A percentile compares a stretch with the other conserved stretches of the same genome.
These are phyloP conservation scores for Sisymbrium irio DNA, from an alignment of 345 rosid species.

Conservation along the genomic window DNA sequence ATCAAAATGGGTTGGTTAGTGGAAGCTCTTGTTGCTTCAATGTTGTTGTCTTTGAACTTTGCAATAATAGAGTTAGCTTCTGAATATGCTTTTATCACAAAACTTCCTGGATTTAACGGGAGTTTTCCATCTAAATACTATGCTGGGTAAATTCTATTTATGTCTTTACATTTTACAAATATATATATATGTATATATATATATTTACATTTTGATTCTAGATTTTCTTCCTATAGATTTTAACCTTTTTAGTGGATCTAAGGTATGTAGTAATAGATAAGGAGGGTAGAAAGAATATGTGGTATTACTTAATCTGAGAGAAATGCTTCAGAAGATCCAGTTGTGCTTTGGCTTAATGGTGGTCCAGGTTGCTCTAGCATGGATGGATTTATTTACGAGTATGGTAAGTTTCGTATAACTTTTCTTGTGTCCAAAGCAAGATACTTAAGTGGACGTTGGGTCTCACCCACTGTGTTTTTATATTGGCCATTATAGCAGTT, in stretches of 20 bases:
- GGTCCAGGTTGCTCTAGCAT: conserved; percentile 98
- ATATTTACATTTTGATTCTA: neutral
- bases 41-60: conserved; percentile 15
- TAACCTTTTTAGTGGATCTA: neutral
- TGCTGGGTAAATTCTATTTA: conserved; percentile 50
- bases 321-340: conserved; percentile 63
- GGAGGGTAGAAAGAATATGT: conserved; percentile 49
- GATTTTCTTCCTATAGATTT: neutral
- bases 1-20: conserved; percentile 20
- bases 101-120: conserved; percentile 66
- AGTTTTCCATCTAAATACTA: conserved; percentile 74
- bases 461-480: no score
- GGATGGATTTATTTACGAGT: conserved; percentile 83
- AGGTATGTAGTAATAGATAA: conserved; percentile 67
- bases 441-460: neutral
- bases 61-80: conserved; percentile 46
- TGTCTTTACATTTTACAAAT: neutral
- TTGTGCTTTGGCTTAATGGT: conserved; percentile 93
- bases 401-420: conserved; percentile 40
- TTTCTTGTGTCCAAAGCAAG: neutral
- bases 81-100: conserved; percentile 48
- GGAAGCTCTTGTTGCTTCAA: conserved; percentile 2
- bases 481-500: no score
- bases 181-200: no score
- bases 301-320: conserved; percentile 79